Evolutionary conservation across 2,329 filamentous ascomycete genomes (phyloP).

Genomic region (Chalaropsis ovoidea): DNA sequence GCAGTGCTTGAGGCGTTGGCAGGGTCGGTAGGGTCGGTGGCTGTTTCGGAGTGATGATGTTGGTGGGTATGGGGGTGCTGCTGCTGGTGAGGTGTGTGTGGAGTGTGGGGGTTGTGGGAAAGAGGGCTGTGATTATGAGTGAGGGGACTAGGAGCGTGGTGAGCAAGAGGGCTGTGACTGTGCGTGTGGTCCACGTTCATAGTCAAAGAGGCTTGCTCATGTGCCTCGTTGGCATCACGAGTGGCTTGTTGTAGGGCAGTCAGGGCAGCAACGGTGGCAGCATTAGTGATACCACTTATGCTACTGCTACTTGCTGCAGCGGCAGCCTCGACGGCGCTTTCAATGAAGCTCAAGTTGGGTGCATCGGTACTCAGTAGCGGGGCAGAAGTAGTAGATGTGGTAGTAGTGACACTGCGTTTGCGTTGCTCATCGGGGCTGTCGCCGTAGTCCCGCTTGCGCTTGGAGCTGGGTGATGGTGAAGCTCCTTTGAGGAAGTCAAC

Average conservation of each 20-base stretch:
- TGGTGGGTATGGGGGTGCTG: constrained; percentile 5
- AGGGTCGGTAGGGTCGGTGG: constrained; percentile 39
- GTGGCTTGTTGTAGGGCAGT: constrained; percentile 48
- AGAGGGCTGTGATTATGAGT: constrained; percentile 18
- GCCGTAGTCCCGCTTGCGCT: constrained; percentile 44
- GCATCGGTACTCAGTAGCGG: constrained; percentile 23
- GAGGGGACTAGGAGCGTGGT: constrained; percentile 14
- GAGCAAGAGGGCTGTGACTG: constrained; percentile 16
- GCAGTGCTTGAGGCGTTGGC: constrained; percentile 49
- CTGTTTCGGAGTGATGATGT: constrained; percentile 21
- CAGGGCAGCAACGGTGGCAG: constrained; percentile 32
- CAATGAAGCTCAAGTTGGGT: constrained; percentile 38
- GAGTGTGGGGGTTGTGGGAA: constrained; percentile 25
- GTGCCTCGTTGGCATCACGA: constrained; percentile 29
- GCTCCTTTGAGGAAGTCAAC: constrained; percentile 21
- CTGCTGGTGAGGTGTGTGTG: constrained; percentile 26
- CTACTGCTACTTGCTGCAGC: constrained; percentile 36
- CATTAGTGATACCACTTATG: constrained; percentile 21
- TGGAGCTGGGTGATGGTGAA: constrained; percentile 39
- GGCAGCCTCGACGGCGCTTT: constrained; percentile 42
- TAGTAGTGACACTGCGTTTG: constrained; percentile 42
- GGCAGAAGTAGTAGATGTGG: constrained; percentile 25
- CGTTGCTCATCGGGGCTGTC: constrained; percentile 44
- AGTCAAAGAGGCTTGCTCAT: constrained; percentile 15
- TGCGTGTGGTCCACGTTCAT: constrained; percentile 18